Base-by-base conservation (phyloP, 768 basidiomycete genomes). In the Boletus subparvulus region DNA sequence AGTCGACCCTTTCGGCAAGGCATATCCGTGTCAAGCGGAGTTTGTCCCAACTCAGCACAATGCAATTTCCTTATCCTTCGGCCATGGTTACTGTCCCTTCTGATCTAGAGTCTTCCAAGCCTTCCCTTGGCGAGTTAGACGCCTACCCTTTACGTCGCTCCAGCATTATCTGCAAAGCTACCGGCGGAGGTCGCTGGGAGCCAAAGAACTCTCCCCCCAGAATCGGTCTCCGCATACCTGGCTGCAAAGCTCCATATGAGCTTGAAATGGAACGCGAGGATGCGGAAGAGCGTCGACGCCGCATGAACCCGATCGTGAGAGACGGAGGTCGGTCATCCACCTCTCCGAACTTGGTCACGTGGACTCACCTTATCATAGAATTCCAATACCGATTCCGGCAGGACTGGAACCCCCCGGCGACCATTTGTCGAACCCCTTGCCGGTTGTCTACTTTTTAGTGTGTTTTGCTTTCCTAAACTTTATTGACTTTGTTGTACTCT, bases 141-240 rank as follows among this genome's bases (percentile, higher is more conserved):
- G 80, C 86, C 1, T 92, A 92, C 62, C 90, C 90, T 3, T 81
- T 92, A 21, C 78, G 80, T 42, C 82, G 83, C 53, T 81, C 84
- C 3, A 83, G 81, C 62, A 75, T 80, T 47, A 78, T 90, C 14
- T 92, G 90, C 75, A 92, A 92, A 63, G 86, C 85, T 1, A 82
- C 83, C 19, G 90, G 90, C 45, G 88, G 88, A 14, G 90, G 90
- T 16, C 83, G 90, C 35, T 92, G 90, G 90, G 81, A 83, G 61
- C 90, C 90, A 35, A 86, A 85, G 64, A 79, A 78, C 32, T 70
- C 72, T 11, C 73, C 78, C 2, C 74, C 73, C 0, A 64, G 59
- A 52, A 64, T 69, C 3, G 67, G 85, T 13, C 71, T 83, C n/a
- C 81, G 83, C 36, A 69, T 84, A 41, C 85, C 85, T 2, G 88